These are phyloP conservation scores for Boletus bicolor DNA, from an alignment of 768 basidiomycete species.

Conservation along the genomic window DNA sequence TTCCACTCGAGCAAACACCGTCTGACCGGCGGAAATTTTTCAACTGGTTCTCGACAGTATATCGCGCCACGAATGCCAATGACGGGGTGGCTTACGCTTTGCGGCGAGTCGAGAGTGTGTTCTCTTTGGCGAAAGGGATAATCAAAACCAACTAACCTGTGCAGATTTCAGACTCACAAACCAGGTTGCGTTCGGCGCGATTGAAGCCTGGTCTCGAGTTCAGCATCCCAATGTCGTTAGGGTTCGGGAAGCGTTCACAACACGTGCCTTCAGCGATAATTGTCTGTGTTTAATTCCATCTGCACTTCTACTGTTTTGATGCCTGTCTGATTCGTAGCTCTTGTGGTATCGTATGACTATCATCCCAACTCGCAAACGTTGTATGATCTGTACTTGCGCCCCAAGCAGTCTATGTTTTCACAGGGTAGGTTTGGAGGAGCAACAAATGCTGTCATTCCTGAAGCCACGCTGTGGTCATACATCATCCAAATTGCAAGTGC, in stretches of 20 bases:
- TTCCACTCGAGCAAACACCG: conserved; percentile 63
- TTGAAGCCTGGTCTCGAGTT: conserved; percentile 84
- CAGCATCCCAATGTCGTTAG: conserved; percentile 83
- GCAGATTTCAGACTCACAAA: conserved; percentile 81
- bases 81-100: conserved; percentile 80
- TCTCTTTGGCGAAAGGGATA: background rate
- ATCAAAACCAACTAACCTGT: conserved; percentile 2
- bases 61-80: conserved; percentile 70
- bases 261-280: conserved; percentile 85
- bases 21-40: conserved; percentile 69
- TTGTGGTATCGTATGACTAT: conserved; percentile 90
- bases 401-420: conserved; percentile 40
- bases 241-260: conserved; percentile 92
- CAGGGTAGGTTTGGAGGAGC: conserved; percentile 36
- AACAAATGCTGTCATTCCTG: conserved; percentile 46
- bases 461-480: conserved; percentile 88
- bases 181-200: conserved; percentile 74
- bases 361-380: conserved; percentile 82
- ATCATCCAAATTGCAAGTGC: conserved; percentile 87
- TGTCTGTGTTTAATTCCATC: conserved; percentile 49
- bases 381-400: conserved; percentile 70
- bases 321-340: conserved; percentile 46
- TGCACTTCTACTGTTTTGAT: conserved; percentile 9
- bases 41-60: conserved; percentile 81
- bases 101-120: conserved; percentile 81